Base-by-base conservation (phyloP, 441 rosid genomes). In the Populus tomentosa region DNA sequence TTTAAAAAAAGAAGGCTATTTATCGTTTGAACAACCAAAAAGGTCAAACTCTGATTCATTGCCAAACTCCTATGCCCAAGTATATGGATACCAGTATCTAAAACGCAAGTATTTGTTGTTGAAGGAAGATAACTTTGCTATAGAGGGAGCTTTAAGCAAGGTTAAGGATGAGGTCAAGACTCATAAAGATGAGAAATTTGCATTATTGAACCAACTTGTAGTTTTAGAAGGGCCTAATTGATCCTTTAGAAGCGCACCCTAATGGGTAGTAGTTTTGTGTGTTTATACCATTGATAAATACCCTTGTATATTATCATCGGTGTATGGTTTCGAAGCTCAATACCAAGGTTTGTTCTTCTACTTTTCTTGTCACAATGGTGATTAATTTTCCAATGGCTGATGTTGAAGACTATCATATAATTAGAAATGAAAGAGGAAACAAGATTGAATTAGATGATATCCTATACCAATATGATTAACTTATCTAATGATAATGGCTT, bases 141-240 rank as follows among this genome's bases (percentile, higher is more conserved):
- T 92, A 82, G 98, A 93, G 72, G 88, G 75, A 75, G 96, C 90
- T 46, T 78, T 96, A 82, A 86, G 86, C 73, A 89, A 80, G 70
- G 87, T 87, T 5, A 94, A 90, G 75, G 93, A 80, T 20, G 94
- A 91, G 73, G 90, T 94, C 40, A 85, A 83, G 82, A 82, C 86
- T 70, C 97, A 94, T 56, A 94, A 96, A 85, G 90, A 85, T 70
- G 97, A 92, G 82, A 96, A 96, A 82, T 75, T 86, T 35, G 88
- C 86, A 7, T 89, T 96, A 23, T 84, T 96, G 86, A 98, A 96
- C 80, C 87, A 88, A 69, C 98, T 94, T n/a, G 94, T 94, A 32
- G 98, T 96, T 61, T 80, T 95, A 80, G 99, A 95, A 87, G 97
- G 99, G 99, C 80, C 87, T 95, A 82, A 80, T 95, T 46, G 89